phyloP scores from a whole-genome alignment of 306 rosid genomes.

The Lathyrus oleraceus region DNA sequence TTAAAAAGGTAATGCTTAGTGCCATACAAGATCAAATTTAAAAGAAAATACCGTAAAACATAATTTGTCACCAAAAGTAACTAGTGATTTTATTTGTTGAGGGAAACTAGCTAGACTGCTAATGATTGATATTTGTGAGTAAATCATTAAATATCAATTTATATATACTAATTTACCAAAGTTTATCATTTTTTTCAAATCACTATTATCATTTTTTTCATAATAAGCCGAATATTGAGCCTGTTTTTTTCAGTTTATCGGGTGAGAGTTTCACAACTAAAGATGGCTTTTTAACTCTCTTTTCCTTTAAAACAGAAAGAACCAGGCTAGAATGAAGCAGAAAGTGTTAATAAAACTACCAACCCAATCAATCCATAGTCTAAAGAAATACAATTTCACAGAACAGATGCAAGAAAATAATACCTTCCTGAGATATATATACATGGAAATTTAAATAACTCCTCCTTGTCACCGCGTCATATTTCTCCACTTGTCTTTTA shows the following conservation, averaged over 20 bases:
- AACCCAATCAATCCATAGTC: constrained; percentile 3
- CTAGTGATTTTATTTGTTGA: too few relatives aligned
- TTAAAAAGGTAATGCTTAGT: not conserved
- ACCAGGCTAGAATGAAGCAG: constrained; percentile 27
- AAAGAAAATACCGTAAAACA: not conserved
- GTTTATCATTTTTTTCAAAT: not conserved
- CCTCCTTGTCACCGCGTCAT: constrained; percentile 42
- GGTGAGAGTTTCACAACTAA: not conserved
- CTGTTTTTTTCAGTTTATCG: not conserved
- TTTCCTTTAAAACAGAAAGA: not conserved
- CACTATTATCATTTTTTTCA: not conserved
- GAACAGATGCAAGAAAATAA: constrained; percentile 18
- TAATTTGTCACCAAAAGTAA: not conserved
- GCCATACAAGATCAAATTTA: not conserved
- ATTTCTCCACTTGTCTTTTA: constrained; percentile 95
- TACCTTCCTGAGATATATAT: constrained; percentile 27
- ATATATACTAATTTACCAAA: not conserved
- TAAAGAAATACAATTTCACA: not conserved
- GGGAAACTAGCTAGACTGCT: not conserved
- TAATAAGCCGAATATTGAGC: not conserved
- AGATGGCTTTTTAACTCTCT: not conserved
- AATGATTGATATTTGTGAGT: not conserved
- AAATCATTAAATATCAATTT: not conserved
- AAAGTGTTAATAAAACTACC: not conserved
- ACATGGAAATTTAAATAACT: constrained; percentile 10